Percentiles rank a stretch among this genome's conserved stretches.
These are phyloP conservation scores for Friedmanniomyces endolithicus DNA, from an alignment of 495 filamentous ascomycete species.

Conservation along the genomic window DNA sequence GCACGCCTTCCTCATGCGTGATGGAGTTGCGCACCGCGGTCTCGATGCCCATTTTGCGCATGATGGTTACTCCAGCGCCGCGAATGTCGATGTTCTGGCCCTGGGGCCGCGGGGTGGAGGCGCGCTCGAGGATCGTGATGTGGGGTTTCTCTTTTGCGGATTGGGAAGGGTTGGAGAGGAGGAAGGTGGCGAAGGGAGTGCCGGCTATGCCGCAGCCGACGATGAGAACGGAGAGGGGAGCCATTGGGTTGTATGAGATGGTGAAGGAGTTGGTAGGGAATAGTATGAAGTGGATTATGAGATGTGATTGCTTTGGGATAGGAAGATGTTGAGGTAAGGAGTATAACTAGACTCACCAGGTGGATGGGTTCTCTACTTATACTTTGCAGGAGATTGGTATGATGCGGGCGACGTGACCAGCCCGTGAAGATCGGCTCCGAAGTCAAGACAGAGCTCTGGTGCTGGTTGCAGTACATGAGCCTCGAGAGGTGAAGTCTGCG, in stretches of 20 bases:
- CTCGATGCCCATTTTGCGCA: slow-evolving; percentile 16
- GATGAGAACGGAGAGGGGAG: slow-evolving; percentile 13
- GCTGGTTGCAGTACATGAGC: too few relatives aligned
- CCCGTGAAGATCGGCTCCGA: too few relatives aligned
- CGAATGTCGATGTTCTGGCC: slow-evolving; percentile 20
- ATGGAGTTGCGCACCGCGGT: slow-evolving; percentile 1
- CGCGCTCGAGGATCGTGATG: slow-evolving; percentile 18
- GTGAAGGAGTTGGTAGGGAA: background rate
- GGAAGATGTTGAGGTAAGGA: too few relatives aligned
- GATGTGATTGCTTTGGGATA: too few relatives aligned
- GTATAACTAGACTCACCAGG: too few relatives aligned
- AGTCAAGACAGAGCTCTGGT: too few relatives aligned
- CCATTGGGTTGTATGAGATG: background rate
- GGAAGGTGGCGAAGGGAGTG: slow-evolving; percentile 15
- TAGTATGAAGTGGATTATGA: background rate
- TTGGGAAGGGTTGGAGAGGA: background rate
- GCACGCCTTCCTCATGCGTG: slow-evolving; percentile 16
- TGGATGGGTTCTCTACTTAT: too few relatives aligned
- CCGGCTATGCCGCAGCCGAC: slow-evolving; percentile 16
- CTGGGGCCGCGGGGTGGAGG: slow-evolving; percentile 1
- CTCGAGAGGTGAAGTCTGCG: too few relatives aligned
- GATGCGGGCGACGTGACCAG: too few relatives aligned
- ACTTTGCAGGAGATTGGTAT: too few relatives aligned
- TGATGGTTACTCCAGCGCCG: slow-evolving; percentile 12
- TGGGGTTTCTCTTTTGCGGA: slow-evolving; percentile 6